These are phyloP conservation scores for Ganoderma leucocontextum DNA, from an alignment of 1,284 basidiomycete genomes.

Conservation along the genomic window DNA sequence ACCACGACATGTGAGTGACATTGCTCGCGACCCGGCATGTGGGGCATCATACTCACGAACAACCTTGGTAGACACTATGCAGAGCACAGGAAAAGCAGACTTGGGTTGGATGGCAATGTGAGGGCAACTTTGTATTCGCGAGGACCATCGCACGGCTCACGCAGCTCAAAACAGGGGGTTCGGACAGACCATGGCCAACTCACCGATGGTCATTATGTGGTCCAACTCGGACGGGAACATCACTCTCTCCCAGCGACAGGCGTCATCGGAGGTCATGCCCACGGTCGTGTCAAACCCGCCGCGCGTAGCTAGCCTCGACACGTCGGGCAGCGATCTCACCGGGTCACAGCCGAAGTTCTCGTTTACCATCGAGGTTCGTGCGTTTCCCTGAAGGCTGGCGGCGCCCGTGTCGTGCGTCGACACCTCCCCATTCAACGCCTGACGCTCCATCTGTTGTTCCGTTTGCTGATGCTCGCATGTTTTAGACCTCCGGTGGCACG, in stretches of 20 bases:
- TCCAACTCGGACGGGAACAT: conserved; percentile 51
- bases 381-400: neutral
- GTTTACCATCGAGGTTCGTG: conserved; percentile 34
- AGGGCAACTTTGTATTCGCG: conserved; percentile 2
- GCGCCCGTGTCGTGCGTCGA: neutral
- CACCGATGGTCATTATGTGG: conserved; percentile 56
- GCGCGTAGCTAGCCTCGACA: conserved; percentile 42
- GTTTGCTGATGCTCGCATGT: neutral
- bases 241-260: conserved; percentile 52
- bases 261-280: conserved; percentile 45
- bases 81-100: conserved; percentile 27
- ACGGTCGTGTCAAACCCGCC: conserved; percentile 46
- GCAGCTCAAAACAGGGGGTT: conserved; percentile 42
- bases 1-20: conserved; percentile 33
- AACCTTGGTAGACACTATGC: conserved; percentile 32
- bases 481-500: conserved; percentile 25
- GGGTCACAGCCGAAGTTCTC: conserved; percentile 34
- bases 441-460: neutral
- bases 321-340: conserved; percentile 37
- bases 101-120: conserved; percentile 42
- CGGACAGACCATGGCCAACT: conserved; percentile 46
- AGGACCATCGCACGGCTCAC: conserved; percentile 8
- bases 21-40: neutral
- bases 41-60: neutral
- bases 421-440: neutral